Evolutionary conservation across 2,329 filamentous ascomycete species (phyloP).

Genomic region (Hypoxylon sp.): DNA sequence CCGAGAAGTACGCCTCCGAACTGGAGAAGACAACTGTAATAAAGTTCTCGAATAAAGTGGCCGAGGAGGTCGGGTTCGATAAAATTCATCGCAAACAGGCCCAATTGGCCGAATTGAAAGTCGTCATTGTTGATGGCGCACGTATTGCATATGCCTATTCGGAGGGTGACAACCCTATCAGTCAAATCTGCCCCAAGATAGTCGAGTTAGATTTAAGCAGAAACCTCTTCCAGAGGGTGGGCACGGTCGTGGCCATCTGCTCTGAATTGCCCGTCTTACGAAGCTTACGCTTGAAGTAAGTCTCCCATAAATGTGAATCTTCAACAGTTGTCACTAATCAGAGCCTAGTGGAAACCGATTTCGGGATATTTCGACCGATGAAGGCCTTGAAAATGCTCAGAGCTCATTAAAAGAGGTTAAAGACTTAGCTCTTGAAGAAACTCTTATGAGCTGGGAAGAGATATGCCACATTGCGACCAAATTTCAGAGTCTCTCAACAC

Average conservation of each 20-base stretch:
- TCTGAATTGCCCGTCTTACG: slow-evolving; percentile 75
- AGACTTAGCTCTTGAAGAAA: slow-evolving; percentile 77
- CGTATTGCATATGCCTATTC: slow-evolving; percentile 65
- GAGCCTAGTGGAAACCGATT: slow-evolving; percentile 80
- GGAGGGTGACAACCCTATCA: slow-evolving; percentile 59
- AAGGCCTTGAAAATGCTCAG: slow-evolving; percentile 55
- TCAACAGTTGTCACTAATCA: slow-evolving; percentile 21
- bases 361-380: slow-evolving; percentile 61
- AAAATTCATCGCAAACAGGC: slow-evolving; percentile 88
- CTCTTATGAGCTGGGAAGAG: slow-evolving; percentile 75
- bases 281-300: slow-evolving; percentile 80
- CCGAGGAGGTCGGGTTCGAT: slow-evolving; percentile 94
- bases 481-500: slow-evolving; percentile 67
- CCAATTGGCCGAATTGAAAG: slow-evolving; percentile 80
- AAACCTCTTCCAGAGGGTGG: slow-evolving; percentile 81
- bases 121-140: slow-evolving; percentile 86
- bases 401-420: slow-evolving; percentile 66
- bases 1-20: slow-evolving; percentile 85
- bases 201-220: slow-evolving; percentile 87
- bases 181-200: slow-evolving; percentile 74
- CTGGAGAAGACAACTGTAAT: slow-evolving; percentile 66
- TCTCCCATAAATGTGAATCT: not conserved
- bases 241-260: slow-evolving; percentile 79
- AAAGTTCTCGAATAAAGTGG: slow-evolving; percentile 82
- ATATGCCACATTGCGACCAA: slow-evolving; percentile 67